A percentile compares a stretch with the other conserved stretches of the same genome.
Evolutionary conservation across 129 eudicot genomes (phyloP).

Genomic region (Ambrosia artemisiifolia): DNA sequence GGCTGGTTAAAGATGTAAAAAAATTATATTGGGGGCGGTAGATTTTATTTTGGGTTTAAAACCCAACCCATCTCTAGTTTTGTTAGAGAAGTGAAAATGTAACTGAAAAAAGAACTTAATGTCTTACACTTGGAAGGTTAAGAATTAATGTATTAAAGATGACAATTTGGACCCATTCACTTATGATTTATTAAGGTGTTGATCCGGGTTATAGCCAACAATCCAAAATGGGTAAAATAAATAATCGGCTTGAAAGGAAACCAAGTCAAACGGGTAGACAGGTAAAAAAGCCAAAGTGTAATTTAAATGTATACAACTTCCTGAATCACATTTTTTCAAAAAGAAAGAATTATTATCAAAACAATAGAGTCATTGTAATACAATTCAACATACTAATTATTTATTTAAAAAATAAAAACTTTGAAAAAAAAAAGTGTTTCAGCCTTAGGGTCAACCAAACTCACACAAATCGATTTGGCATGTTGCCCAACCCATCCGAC

Average conservation of each 20-base stretch:
- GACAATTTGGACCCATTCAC: neutral
- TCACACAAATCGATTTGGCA: neutral
- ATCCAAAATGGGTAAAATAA: neutral
- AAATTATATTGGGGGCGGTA: too few species aligned
- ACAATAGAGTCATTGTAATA: neutral
- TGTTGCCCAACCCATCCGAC: neutral
- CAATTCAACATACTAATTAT: neutral
- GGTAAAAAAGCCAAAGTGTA: neutral
- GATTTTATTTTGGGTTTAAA: too few species aligned
- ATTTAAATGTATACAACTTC: neutral
- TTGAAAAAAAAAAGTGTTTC: neutral
- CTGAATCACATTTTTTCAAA: neutral
- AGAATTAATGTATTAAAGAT: neutral
- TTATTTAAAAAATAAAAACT: neutral
- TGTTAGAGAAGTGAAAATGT: neutral
- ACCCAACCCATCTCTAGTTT: neutral
- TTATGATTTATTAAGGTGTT: neutral
- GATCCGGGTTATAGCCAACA: neutral
- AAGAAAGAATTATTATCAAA: neutral
- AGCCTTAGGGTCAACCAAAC: neutral
- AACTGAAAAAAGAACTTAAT: neutral
- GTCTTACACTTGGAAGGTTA: neutral
- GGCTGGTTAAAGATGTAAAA: too few species aligned
- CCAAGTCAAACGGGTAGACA: neutral
- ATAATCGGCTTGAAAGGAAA: neutral